A percentile compares a stretch with the other conserved stretches of the same genome.
Evolutionary conservation across 1,139 yeast species (phyloP).

Genomic region (Meyerozyma smithsonii): DNA sequence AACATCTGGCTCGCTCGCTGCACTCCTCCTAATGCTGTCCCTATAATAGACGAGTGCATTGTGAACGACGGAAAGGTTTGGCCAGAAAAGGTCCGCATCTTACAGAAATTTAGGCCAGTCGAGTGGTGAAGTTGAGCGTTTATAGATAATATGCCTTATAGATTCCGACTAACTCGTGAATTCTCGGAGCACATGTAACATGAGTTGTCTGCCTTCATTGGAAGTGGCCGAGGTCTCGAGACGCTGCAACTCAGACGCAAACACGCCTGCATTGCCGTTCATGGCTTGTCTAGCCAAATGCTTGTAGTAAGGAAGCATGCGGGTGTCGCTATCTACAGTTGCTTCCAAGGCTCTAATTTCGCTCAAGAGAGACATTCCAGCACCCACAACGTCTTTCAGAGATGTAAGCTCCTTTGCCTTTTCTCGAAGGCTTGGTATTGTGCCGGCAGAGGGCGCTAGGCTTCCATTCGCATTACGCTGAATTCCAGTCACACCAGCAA

Average conservation of each 20-base stretch:
- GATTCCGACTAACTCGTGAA: neutral
- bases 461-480: slow-evolving; percentile 49
- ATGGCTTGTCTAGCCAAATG: slow-evolving; percentile 47
- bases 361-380: slow-evolving; percentile 3
- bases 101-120: slow-evolving; percentile 48
- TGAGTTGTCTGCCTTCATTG: neutral
- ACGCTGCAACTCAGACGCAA: slow-evolving; percentile 49
- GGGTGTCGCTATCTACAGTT: slow-evolving; percentile 9
- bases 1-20: slow-evolving; percentile 87
- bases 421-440: slow-evolving; percentile 21
- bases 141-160: neutral
- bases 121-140: slow-evolving; percentile 41
- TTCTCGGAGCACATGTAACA: neutral
- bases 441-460: slow-evolving; percentile 51
- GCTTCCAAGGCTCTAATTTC: slow-evolving; percentile 7
- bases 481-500: slow-evolving; percentile 51
- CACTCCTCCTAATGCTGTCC: slow-evolving; percentile 67
- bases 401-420: neutral
- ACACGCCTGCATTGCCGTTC: slow-evolving; percentile 43
- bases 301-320: slow-evolving; percentile 37
- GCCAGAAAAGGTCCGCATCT: slow-evolving; percentile 65
- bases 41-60: slow-evolving; percentile 72
- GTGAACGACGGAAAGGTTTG: slow-evolving; percentile 61
- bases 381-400: slow-evolving; percentile 5
- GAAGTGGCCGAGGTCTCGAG: slow-evolving; percentile 38